These are phyloP conservation scores for Phylloporus sp. DNA, from an alignment of 1,284 basidiomycete genomes.

Conservation along the genomic window DNA sequence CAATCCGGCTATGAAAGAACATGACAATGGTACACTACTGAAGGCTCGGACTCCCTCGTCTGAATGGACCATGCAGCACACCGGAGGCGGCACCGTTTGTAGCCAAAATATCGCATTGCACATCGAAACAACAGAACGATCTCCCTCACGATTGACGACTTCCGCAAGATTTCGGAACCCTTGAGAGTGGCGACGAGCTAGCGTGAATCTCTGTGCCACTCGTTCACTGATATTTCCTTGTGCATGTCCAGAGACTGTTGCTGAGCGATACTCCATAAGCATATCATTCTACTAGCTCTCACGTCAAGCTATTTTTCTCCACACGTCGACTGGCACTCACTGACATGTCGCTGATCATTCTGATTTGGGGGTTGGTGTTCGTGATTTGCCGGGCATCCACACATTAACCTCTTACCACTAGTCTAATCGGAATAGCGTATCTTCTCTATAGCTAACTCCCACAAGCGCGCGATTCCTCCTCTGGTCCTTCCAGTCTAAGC, in stretches of 20 bases:
- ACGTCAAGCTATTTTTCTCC: conserved; percentile 60
- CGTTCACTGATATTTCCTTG: conserved; percentile 53
- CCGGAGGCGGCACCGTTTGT: too few relatives aligned
- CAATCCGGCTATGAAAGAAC: too few relatives aligned
- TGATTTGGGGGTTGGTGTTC: conserved; percentile 58
- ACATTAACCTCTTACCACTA: conserved; percentile 21
- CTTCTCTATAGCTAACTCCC: conserved; percentile 67
- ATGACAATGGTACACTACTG: too few relatives aligned
- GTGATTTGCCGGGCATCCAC: too few relatives aligned
- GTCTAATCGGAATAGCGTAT: conserved; percentile 66
- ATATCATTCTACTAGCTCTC: conserved; percentile 44
- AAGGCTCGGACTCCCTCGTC: too few relatives aligned
- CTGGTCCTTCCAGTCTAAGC: conserved; percentile 39
- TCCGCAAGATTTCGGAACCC: conserved; percentile 44
- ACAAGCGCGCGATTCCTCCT: conserved; percentile 45
- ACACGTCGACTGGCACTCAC: conserved; percentile 55
- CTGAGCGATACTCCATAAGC: neutral
- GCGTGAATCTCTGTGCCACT: conserved; percentile 46
- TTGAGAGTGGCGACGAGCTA: conserved; percentile 30
- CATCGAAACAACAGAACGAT: conserved; percentile 57
- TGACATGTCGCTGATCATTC: conserved; percentile 58
- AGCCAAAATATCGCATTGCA: conserved; percentile 49
- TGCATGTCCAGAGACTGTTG: conserved; percentile 25
- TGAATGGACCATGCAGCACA: too few relatives aligned
- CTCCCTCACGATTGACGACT: conserved; percentile 54